A percentile compares a stretch with the other conserved stretches of the same genome.
Evolutionary conservation across 208 protist species (phyloP).

Genomic region (Leishmania gerbilli): DNA sequence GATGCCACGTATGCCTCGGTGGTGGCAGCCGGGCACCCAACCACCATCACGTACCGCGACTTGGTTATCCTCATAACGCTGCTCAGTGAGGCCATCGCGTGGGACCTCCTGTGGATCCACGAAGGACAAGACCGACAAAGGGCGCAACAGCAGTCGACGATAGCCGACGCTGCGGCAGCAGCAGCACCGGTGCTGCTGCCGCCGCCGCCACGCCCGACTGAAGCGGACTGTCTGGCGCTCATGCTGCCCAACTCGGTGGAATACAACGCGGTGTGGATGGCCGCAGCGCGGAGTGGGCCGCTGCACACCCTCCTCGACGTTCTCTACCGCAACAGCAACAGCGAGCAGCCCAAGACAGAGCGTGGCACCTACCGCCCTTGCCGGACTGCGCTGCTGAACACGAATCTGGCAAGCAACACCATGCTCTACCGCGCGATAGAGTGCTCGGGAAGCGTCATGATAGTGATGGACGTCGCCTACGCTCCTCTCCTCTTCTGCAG

Average conservation of each 20-base stretch:
- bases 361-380: constrained; percentile 45
- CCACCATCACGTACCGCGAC: constrained; percentile 45
- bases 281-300: constrained; percentile 31
- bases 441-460: constrained; percentile 33
- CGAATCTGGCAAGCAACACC: constrained; percentile 51
- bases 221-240: constrained; percentile 46
- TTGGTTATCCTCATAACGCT: constrained; percentile 38
- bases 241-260: constrained; percentile 65
- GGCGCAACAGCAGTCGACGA: background rate
- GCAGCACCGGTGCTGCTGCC: background rate
- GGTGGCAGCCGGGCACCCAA: constrained; percentile 15
- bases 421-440: constrained; percentile 56
- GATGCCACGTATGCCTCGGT: constrained; percentile 23
- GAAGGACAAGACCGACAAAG: constrained; percentile 5
- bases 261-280: constrained; percentile 63
- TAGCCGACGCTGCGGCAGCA: background rate
- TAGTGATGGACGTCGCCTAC: constrained; percentile 45
- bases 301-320: constrained; percentile 51
- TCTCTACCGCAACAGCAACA: constrained; percentile 38
- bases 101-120: constrained; percentile 49
- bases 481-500: constrained; percentile 48
- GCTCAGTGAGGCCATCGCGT: constrained; percentile 52
- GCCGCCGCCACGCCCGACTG: background rate
- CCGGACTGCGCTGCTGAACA: constrained; percentile 64
- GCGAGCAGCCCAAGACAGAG: constrained; percentile 12